Evolutionary conservation across 768 basidiomycete genomes (phyloP), one percentile per base, ranked within the genome.

Genomic region (Leccinum arenicola): DNA sequence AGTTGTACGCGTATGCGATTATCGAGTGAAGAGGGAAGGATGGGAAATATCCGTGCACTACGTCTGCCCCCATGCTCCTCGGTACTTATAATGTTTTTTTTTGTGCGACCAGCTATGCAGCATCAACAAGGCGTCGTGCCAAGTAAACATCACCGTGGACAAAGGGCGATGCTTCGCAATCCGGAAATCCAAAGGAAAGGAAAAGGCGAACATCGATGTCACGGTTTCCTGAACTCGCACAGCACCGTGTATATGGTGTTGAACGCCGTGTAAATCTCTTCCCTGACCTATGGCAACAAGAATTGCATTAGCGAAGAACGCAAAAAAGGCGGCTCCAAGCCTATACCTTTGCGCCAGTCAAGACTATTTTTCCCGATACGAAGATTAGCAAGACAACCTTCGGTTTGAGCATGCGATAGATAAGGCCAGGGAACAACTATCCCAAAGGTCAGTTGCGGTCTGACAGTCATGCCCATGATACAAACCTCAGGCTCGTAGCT

Each of bases 201-300:
- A 52, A 27, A 58, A 31, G 4, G 23, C 14, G 8, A 8, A 43
- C 35, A 17, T 40, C 4, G 4, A 33, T 2, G 10, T 63, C 23
- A 91, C 50, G 91, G 92, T 77, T 93, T 95, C 74, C 91, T 84
- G 82, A 93, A 95, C 72, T 95, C 94, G 81, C 89, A 91, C 64
- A 99, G 75, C 80, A 98, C 96, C 60, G 96, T 96, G 76, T 99
- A 99, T 59, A 99, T 99, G 59, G 93, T 93, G 79, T 98, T 98
- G 88, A 99, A 99, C 25, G 97, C 97, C 36, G 93, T 94, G 73
- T 99, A 98, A 64, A 98, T 98, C 83, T 99, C 96, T 79, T 98
- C 95, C 77, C 97, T 84, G 77, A 98, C 90, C 94, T 96, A 17
- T 14, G 70, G 64, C 64, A 69, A 60, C 6, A 29, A 70, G 69